These are phyloP conservation scores for Austroboletus festivus DNA, from an alignment of 768 basidiomycete genomes.

Conservation along the genomic window DNA sequence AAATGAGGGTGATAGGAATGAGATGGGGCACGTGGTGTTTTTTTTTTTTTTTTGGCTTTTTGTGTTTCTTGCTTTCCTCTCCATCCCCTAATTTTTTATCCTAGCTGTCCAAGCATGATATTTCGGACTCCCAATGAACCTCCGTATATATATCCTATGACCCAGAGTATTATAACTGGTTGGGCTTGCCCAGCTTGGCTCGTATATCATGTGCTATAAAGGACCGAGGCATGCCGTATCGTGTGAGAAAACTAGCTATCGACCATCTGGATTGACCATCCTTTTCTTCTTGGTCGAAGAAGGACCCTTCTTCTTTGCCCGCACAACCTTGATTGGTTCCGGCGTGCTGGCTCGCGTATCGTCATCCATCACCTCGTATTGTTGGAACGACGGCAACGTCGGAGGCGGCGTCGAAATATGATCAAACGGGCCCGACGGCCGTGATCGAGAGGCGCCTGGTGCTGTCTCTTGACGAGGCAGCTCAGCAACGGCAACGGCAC, in stretches of 20 bases:
- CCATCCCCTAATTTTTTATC: not conserved
- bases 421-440: slow-evolving; percentile 27
- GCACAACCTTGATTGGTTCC: slow-evolving; percentile 73
- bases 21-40: not conserved
- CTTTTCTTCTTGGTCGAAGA: slow-evolving; percentile 65
- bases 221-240: not conserved
- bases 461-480: slow-evolving; percentile 21
- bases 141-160: slow-evolving; percentile 11
- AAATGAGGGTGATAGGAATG: not conserved
- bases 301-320: slow-evolving; percentile 60
- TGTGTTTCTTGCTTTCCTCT: slow-evolving; percentile 11
- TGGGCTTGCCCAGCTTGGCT: slow-evolving; percentile 17
- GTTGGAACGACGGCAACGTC: slow-evolving; percentile 41
- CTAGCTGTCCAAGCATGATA: slow-evolving; percentile 13
- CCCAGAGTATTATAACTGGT: slow-evolving; percentile 18
- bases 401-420: slow-evolving; percentile 36
- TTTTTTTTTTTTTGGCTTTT: not conserved
- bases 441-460: slow-evolving; percentile 24
- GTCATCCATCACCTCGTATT: slow-evolving; percentile 49
- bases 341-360: slow-evolving; percentile 52
- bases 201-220: slow-evolving; percentile 19
- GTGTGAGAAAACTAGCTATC: slow-evolving; percentile 1
- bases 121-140: slow-evolving; percentile 17
- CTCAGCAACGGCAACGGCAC: slow-evolving; percentile 31
- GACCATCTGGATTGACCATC: slow-evolving; percentile 33